Conservation (phyloP, 164 flowering plant genomes). For the Nymphaea thermarum region DNA sequence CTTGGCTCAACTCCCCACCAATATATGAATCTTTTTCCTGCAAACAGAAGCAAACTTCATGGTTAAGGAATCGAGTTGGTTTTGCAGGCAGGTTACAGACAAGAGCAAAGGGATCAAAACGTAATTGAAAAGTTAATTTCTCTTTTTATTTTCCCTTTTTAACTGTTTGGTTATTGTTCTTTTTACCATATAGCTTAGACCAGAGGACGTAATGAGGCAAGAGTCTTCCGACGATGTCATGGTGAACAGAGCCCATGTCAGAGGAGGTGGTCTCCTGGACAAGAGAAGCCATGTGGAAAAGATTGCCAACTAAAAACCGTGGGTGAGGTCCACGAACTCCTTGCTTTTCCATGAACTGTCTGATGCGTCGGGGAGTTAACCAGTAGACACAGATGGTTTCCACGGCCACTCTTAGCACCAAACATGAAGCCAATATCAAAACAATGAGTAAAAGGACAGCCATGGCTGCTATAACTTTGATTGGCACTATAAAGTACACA, state of each 20-base stretch:
- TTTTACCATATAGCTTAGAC: conserved; percentile 67
- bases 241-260: conserved; percentile 54
- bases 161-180: background rate
- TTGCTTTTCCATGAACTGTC: conserved; percentile 72
- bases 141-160: too few species aligned
- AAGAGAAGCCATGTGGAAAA: conserved; percentile 51
- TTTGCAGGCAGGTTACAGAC: too few species aligned
- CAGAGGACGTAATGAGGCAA: conserved; percentile 67
- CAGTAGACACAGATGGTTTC: conserved; percentile 27
- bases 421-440: background rate
- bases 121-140: too few species aligned
- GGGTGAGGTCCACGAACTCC: conserved; percentile 94
- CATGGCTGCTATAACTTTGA: background rate
- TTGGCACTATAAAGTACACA: background rate
- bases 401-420: background rate
- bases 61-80: too few species aligned
- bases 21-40: conserved; percentile 75
- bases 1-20: conserved; percentile 91
- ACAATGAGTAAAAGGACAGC: background rate
- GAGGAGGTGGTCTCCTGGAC: conserved; percentile 41
- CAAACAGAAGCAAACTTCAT: background rate
- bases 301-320: conserved; percentile 62
- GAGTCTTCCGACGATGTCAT: conserved; percentile 72
- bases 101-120: too few species aligned
- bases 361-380: conserved; percentile 69